Percentiles rank a stretch among this genome's conserved stretches.
phyloP scores from a whole-genome alignment of 2,329 filamentous ascomycete species.

The Fusarium protoensiforme region DNA sequence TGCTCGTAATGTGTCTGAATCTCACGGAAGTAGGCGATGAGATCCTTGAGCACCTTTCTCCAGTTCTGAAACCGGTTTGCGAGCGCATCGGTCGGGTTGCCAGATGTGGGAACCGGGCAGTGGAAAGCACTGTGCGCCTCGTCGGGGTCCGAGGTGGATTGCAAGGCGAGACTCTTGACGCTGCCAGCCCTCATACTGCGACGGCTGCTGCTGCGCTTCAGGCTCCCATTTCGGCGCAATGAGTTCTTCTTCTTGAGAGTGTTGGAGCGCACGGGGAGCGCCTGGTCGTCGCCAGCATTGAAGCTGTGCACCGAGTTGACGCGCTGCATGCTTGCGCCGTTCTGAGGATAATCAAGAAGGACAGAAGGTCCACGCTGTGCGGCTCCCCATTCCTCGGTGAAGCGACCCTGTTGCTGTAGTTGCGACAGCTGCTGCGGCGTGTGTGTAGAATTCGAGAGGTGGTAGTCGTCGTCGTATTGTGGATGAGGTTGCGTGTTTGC shows the following conservation, averaged over 20 bases:
- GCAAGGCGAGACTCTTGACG: conserved; percentile 81
- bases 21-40: conserved; percentile 94
- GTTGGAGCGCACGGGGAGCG: conserved; percentile 63
- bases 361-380: conserved; percentile 72
- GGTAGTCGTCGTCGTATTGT: conserved; percentile 35
- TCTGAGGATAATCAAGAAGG: conserved; percentile 62
- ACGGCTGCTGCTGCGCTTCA: conserved; percentile 83
- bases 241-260: conserved; percentile 92
- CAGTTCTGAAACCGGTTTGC: conserved; percentile 95
- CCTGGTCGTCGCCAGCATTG: conserved; percentile 58
- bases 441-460: conserved; percentile 26
- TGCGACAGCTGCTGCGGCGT: conserved; percentile 36
- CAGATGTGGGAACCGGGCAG: conserved; percentile 87
- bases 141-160: conserved; percentile 74
- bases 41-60: conserved; percentile 94
- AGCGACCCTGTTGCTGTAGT: conserved; percentile 59
- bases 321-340: conserved; percentile 62
- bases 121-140: conserved; percentile 86
- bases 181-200: conserved; percentile 87
- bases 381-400: conserved; percentile 78
- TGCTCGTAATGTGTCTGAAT: conserved; percentile 90
- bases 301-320: conserved; percentile 69
- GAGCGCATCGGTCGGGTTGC: conserved; percentile 88
- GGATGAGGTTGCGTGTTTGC: conserved; percentile 16
- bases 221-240: conserved; percentile 76